Conservation (phyloP, 495 filamentous ascomycete species). For the Penicillium fimorum region DNA sequence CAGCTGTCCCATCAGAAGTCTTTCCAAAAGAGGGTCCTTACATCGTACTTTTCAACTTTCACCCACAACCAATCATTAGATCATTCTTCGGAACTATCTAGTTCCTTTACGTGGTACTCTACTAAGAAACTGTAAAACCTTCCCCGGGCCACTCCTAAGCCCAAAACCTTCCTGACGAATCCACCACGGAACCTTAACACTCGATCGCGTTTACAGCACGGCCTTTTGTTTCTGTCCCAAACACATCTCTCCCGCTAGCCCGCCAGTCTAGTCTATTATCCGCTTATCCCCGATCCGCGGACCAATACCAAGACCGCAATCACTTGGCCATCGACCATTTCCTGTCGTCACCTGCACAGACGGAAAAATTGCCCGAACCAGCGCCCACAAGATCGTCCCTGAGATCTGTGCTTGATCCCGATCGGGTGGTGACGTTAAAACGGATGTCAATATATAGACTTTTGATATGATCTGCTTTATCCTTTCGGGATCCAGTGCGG, state of each 20-base stretch:
- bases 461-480: neutral
- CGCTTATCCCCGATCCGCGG: constrained; percentile 4
- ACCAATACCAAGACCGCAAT: neutral
- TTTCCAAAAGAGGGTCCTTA: constrained; percentile 19
- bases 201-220: constrained; percentile 15
- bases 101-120: constrained; percentile 8
- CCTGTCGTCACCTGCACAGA: constrained; percentile 16
- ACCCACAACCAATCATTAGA: constrained; percentile 18
- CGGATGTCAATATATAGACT: constrained; percentile 18
- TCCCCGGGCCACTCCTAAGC: constrained; percentile 19
- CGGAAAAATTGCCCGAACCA: constrained; percentile 31
- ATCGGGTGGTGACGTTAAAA: constrained; percentile 23
- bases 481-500: constrained; percentile 1
- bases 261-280: constrained; percentile 7
- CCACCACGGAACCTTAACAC: constrained; percentile 16
- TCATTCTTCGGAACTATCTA: constrained; percentile 6
- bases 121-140: constrained; percentile 17
- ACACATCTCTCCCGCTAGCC: constrained; percentile 5
- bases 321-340: neutral
- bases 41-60: constrained; percentile 16
- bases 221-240: neutral
- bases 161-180: constrained; percentile 16
- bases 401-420: constrained; percentile 17
- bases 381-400: constrained; percentile 22
- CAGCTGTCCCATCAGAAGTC: constrained; percentile 3